phyloP scores from a whole-genome alignment of 1,139 yeast genomes.

The Fermentozyma sake region DNA sequence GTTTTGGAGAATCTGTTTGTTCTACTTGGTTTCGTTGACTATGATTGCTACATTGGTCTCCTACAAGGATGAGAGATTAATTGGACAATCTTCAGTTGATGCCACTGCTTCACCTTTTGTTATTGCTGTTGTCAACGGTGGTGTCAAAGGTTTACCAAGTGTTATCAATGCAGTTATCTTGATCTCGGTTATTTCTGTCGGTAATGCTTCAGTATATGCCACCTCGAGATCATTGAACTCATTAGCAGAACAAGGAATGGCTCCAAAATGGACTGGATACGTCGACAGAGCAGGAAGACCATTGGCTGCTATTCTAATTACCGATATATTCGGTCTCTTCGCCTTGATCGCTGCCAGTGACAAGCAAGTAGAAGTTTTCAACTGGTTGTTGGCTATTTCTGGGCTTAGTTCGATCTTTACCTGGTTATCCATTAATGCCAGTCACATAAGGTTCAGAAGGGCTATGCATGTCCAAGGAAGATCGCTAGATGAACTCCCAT shows the following conservation, averaged over 20 bases:
- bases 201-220: constrained; percentile 37
- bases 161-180: constrained; percentile 49
- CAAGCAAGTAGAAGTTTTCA: constrained; percentile 62
- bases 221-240: constrained; percentile 30
- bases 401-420: constrained; percentile 82
- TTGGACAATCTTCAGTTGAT: constrained; percentile 39
- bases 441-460: constrained; percentile 74
- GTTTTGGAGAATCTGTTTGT: constrained; percentile 65
- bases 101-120: constrained; percentile 61
- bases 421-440: constrained; percentile 74
- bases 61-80: constrained; percentile 27
- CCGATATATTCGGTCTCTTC: constrained; percentile 54
- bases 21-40: constrained; percentile 47
- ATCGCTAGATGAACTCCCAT: constrained; percentile 62
- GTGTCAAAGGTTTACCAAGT: constrained; percentile 51
- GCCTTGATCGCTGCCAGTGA: constrained; percentile 70
- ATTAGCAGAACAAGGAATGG: constrained; percentile 29
- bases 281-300: constrained; percentile 31
- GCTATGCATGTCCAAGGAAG: constrained; percentile 69
- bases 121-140: constrained; percentile 52
- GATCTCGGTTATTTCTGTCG: constrained; percentile 46
- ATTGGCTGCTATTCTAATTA: constrained; percentile 25
- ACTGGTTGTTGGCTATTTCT: constrained; percentile 79
- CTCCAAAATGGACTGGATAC: constrained; percentile 29
- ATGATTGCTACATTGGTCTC: constrained; percentile 46